Evolutionary conservation across 768 basidiomycete genomes (phyloP), one percentile per base, ranked within the genome.

Genomic region (Kwoniella sp.): DNA sequence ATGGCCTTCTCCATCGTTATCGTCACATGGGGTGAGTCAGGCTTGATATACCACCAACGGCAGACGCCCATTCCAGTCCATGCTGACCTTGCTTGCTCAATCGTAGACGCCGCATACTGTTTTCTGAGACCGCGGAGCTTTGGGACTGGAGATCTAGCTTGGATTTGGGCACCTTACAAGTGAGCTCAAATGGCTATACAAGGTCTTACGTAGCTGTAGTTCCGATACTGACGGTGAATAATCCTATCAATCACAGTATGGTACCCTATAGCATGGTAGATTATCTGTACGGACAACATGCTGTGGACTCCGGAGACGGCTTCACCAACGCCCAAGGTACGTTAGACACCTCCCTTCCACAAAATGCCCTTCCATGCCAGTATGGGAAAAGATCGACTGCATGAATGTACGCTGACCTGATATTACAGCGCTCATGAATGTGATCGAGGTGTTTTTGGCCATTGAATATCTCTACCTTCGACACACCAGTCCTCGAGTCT

Each of bases 161-260:
- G 91, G 92, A 85, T 94, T 48, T 95, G 92, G 92, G 82, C 84
- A 63, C 91, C 91, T 1, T 94, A 94, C 73, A 84, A 83, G 25
- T 78, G 64, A 74, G 70, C 56, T 48, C 5, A 17, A 24, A n/a
- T 37, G 13, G 21, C 10, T 22, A 55, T 19, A 2, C 13, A 24
- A 17, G n/a, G 22, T 17, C 33, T 15, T 21, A 12, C 17, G 33
- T 25, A 56, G 33, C 33, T 6, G 6, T 13, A 33, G 6, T 13
- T 6, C 33, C 13, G 13, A 33, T 33, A 33, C 33, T 33, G n/a
- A n/a, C n/a, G n/a, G n/a, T n/a, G n/a, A n/a, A 9, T 44, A 9
- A 3, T 6, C 10, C 40, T 44, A 3, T 19, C 40, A 15, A 19
- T 44, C 40, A 44, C 60, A 69, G 69, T 47, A 52, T 60, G 58